A percentile compares a stretch with the other conserved stretches of the same genome.
phyloP scores from a whole-genome alignment of 176 grass and related monocot species.

The Poa annua region DNA sequence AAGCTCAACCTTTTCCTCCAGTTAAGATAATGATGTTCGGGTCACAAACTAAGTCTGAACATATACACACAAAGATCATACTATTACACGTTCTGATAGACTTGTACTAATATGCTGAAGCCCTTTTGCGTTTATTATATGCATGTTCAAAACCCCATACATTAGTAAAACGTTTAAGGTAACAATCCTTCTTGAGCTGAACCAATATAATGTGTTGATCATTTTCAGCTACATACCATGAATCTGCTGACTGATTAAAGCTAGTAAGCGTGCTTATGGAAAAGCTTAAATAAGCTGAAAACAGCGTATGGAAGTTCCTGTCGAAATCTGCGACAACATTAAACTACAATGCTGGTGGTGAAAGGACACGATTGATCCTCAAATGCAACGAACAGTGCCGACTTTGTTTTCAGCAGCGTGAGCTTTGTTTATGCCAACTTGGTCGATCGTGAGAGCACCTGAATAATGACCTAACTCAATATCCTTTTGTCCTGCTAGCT shows the following conservation, averaged over 20 bases:
- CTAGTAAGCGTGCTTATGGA: not conserved
- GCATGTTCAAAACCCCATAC: conserved; percentile 22
- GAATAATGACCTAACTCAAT: conserved; percentile 63
- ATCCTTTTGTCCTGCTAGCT: conserved; percentile 39
- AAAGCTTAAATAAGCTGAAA: conserved; percentile 14
- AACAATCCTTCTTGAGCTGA: conserved; percentile 9
- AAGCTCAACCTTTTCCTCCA: not conserved
- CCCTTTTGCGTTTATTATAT: not conserved
- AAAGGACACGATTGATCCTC: conserved; percentile 35
- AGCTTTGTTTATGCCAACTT: conserved; percentile 39
- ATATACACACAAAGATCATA: not conserved
- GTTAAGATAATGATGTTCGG: not conserved
- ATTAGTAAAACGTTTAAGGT: conserved; percentile 4
- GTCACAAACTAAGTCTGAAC: conserved; percentile 17
- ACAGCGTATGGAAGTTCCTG: conserved; percentile 20
- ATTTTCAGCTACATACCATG: conserved; percentile 4
- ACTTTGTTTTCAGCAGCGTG: not conserved
- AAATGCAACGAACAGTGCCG: conserved; percentile 44
- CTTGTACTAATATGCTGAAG: not conserved
- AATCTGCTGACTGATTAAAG: conserved; percentile 17
- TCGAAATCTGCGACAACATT: conserved; percentile 41
- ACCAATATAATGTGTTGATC: not conserved
- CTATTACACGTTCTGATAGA: not conserved
- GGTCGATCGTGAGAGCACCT: conserved; percentile 49
- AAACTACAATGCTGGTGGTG: conserved; percentile 41